Evolutionary conservation across 306 rosid genomes (phyloP), one percentile per base, ranked within the genome.

Genomic region (Pterocarpus santalinus): DNA sequence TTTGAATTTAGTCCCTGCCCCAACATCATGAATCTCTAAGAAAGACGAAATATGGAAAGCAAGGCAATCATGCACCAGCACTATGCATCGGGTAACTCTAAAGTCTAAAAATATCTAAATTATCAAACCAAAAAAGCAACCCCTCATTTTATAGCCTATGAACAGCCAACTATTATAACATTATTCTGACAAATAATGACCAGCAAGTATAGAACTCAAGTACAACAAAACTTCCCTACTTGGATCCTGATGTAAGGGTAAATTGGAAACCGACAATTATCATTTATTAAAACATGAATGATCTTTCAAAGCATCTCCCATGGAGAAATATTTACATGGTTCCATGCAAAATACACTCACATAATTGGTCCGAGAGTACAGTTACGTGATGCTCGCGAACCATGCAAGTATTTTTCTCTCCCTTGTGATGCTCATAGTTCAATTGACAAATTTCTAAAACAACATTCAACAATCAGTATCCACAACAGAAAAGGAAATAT

Each of bases 1-100:
- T 49, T 80, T 76, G 83, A 82, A 81, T 75, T 79, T 49, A 79
- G 72, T 76, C 83, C 90, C 91, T 88, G 81, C 83, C 81, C 49
- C 69, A 79, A 65, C 80, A 72, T 69, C 83, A 78, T 41, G 72
- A 81, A 81, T 75, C 62, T 17, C 64, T 38, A 60, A 69, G 85
- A 86, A 16, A 4, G 72, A n/a, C 38, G 13, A 49, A 3, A 64
- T 35, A 62, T 53, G 30, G 30, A 14, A 44, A 65, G 6, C 2
- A 49, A 58, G 34, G 22, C 51, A 47, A 49, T 66, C 67, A 39
- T 32, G 32, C 52, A 73, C 39, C 73, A 63, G 41, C 12, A 35
- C 51, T 57, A 75, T 66, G 15, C 16, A 11, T 10, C 43, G 52
- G 77, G 58, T 53, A 53, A 15, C 58, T 14, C 6, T 5, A 53